Conservation (phyloP, 73 alveolate species). For the Effrenium voratum region DNA sequence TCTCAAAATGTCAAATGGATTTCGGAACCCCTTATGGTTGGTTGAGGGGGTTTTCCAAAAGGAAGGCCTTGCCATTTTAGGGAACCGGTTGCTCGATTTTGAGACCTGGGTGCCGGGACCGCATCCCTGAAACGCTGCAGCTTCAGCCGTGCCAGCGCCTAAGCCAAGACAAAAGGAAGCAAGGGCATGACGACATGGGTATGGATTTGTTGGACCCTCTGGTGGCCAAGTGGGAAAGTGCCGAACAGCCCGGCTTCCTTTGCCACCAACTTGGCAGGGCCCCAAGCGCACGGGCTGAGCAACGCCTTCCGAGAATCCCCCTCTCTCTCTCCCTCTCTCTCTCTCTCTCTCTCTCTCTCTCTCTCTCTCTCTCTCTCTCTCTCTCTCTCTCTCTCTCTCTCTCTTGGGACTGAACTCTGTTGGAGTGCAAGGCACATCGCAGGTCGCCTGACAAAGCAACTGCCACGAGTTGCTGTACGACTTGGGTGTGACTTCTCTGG, state of each 20-base stretch:
- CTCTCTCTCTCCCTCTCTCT: not conserved
- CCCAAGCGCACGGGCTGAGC: too few relatives aligned
- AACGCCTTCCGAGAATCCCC: too few relatives aligned
- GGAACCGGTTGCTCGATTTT: not conserved
- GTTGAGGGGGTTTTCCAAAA: too few relatives aligned
- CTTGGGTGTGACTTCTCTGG: not conserved
- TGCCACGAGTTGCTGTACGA: not conserved
- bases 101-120: not conserved
- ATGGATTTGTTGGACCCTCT: too few relatives aligned
- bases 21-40: too few relatives aligned
- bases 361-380: not conserved
- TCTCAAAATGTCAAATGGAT: too few relatives aligned
- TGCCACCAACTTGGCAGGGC: not conserved
- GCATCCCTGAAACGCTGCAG: conserved; percentile 37
- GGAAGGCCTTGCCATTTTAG: not conserved
- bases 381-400: not conserved
- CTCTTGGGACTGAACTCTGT: not conserved
- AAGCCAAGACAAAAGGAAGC: not conserved
- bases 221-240: not conserved
- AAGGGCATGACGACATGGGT: too few relatives aligned
- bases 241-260: not conserved
- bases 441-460: not conserved
- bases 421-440: conserved; percentile 46
- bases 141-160: conserved; percentile 38
- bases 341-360: not conserved